phyloP scores from a whole-genome alignment of 768 basidiomycete genomes.

The Fomitopsis pulvina region DNA sequence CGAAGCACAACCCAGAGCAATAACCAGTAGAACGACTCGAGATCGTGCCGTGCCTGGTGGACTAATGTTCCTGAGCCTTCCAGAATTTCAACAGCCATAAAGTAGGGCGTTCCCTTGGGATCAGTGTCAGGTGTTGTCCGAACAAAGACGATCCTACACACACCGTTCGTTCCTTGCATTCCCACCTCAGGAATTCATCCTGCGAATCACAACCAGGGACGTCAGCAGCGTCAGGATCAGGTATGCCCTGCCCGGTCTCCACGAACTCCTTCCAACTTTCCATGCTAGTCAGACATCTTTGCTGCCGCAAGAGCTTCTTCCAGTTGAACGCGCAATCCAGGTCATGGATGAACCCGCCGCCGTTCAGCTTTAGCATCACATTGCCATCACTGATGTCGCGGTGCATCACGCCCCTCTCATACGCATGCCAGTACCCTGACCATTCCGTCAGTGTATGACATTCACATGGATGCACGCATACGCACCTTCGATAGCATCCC shows the following conservation, averaged over 20 bases:
- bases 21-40: conserved; percentile 7
- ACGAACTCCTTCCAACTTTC: neutral
- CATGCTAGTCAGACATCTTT: neutral
- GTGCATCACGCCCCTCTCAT: conserved; percentile 5
- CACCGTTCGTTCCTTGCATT: neutral
- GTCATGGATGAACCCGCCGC: neutral
- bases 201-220: too few relatives aligned
- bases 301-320: conserved; percentile 6
- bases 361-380: conserved; percentile 5
- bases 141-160: neutral
- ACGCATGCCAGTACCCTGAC: conserved; percentile 3
- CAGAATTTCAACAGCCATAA: conserved; percentile 3
- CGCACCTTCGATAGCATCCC: conserved; percentile 9
- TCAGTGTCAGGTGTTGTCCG: neutral
- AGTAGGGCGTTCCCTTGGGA: neutral
- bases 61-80: neutral
- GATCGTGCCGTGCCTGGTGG: conserved; percentile 5
- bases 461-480: neutral
- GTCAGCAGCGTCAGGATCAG: too few relatives aligned
- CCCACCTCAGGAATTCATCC: too few relatives aligned
- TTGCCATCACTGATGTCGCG: conserved; percentile 14
- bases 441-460: neutral
- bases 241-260: neutral
- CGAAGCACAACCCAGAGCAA: conserved; percentile 5
- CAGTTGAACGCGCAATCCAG: conserved; percentile 2